Evolutionary conservation across 768 basidiomycete genomes (phyloP).

Genomic region (Porpolomopsis calyptriformis): DNA sequence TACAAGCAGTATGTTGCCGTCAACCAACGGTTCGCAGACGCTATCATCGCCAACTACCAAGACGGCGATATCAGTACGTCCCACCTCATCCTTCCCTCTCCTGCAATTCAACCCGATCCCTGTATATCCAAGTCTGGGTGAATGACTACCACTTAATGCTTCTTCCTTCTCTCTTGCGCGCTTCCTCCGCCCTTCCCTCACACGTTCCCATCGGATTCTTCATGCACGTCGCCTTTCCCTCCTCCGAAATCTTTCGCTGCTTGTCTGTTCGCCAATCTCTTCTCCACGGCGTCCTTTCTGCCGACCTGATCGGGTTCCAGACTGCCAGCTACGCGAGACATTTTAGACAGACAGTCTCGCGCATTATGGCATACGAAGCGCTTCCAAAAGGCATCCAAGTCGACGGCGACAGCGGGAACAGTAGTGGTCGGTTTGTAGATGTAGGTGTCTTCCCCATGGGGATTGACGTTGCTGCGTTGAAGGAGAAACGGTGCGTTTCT

Average conservation of each 20-base stretch:
- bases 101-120: not conserved
- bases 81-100: conserved; percentile 4
- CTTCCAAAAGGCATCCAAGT: conserved; percentile 76
- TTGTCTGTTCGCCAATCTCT: conserved; percentile 69
- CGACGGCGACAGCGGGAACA: conserved; percentile 11
- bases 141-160: conserved; percentile 98
- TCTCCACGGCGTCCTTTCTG: conserved; percentile 80
- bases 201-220: conserved; percentile 82
- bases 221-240: conserved; percentile 93
- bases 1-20: conserved; percentile 84
- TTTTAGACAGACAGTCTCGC: conserved; percentile 75
- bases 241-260: conserved; percentile 91
- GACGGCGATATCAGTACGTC: conserved; percentile 73
- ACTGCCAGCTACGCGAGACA: conserved; percentile 76
- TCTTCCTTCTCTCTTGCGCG: conserved; percentile 76
- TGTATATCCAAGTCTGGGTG: conserved; percentile 45
- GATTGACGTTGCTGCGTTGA: conserved; percentile 64
- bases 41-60: conserved; percentile 67
- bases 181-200: conserved; percentile 40
- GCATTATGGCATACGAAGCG: conserved; percentile 72
- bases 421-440: conserved; percentile 57
- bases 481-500: conserved; percentile 47
- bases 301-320: conserved; percentile 91
- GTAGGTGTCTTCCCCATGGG: conserved; percentile 88
- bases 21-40: conserved; percentile 83